Evolutionary conservation across 1,284 basidiomycete genomes (phyloP), one percentile per base, ranked within the genome.

Genomic region (Trametes versicolor): DNA sequence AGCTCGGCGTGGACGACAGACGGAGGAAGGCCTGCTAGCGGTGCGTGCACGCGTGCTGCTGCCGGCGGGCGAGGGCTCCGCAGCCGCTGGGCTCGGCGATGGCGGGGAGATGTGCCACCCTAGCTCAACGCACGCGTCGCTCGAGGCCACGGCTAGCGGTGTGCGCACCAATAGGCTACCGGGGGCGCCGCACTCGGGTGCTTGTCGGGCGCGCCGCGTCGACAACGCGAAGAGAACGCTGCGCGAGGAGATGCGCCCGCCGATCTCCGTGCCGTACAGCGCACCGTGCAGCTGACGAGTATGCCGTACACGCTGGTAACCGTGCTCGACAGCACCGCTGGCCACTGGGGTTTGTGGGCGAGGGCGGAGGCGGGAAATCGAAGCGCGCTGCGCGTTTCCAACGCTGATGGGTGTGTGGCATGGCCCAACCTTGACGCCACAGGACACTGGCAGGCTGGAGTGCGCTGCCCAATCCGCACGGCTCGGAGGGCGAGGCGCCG

Each of bases 391-490:
- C 29, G 29, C 29, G 23, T 55, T 5, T 19, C 15, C 19, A 19
- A 21, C 47, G 32, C 48, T 56, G 54, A 32, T 56, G 54, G 54
- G 27, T 41, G 37, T 12, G 12, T n/a, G 50, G 17, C 27, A n/a
- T 32, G 54, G 3, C 29, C n/a, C 61, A 57, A 62, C 61, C 48
- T 56, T 51, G 49, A 57, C 61, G 61, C 61, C 61, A 55, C 61
- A 55, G 23, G 17, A 17, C 47, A 29, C 51, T n/a, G 43, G n/a
- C 8, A 21, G 8, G 49, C 27, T 17, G 27, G 17, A 19, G 47
- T 9, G 27, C 49, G 50, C 32, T 23, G 47, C 47, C 48, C 57
- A 50, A 50, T 58, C 57, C 57, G 57, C 29, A 45, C 45, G 5
- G 32, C 57, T 50, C 57, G 47, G 57, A 58, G 23, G 34, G 29